Evolutionary conservation across 164 flowering plant genomes (phyloP).

Genomic region (Stephania yunnanensis): DNA sequence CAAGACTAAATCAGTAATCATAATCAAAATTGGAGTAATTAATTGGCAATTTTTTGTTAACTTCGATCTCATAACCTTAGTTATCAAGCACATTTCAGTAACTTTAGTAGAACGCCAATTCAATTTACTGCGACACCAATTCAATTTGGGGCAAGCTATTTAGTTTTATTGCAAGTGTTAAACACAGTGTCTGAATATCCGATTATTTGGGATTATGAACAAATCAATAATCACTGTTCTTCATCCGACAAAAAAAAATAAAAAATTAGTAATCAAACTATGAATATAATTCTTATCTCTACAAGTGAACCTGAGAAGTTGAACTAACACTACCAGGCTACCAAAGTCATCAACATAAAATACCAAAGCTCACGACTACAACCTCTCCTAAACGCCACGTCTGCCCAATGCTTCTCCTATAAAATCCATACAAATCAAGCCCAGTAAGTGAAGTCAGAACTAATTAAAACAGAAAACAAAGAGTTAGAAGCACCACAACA

Average conservation of each 20-base stretch:
- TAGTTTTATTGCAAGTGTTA: no score
- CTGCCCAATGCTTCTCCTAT: neutral
- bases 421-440: neutral
- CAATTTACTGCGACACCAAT: no score
- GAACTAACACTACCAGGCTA: neutral
- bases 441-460: neutral
- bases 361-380: neutral
- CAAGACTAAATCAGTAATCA: no score
- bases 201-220: no score
- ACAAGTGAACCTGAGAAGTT: neutral
- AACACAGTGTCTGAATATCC: no score
- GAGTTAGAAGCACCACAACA: neutral
- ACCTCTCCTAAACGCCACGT: neutral
- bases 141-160: no score
- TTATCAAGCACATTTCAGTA: no score
- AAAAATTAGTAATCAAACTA: neutral
- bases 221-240: no score
- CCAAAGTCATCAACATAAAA: neutral
- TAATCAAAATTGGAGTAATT: no score
- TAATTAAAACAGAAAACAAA: neutral
- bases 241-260: neutral
- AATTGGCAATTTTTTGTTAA: no score
- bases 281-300: neutral
- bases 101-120: no score
- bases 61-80: no score